Conservation (phyloP, 208 protist species). For the Trichomonas gallinae region DNA sequence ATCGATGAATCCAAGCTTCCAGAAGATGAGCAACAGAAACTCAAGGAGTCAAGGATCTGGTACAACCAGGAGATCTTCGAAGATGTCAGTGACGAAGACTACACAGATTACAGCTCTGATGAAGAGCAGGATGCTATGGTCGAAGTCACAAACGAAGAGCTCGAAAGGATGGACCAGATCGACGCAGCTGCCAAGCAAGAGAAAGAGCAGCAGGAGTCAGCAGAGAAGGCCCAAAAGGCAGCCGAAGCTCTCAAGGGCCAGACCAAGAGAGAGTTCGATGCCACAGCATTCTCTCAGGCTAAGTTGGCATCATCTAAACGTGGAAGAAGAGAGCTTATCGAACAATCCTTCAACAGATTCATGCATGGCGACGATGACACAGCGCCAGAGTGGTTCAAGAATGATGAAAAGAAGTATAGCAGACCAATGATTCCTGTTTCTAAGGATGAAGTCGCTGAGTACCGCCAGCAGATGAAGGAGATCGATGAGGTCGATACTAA, state of each 20-base stretch:
- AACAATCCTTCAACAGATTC: slow-evolving; percentile 37
- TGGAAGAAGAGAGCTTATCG: slow-evolving; percentile 27
- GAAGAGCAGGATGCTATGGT: neutral
- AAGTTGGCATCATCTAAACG: neutral
- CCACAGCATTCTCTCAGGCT: neutral
- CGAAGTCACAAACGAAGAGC: neutral
- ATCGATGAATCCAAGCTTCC: neutral
- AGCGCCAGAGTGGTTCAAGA: slow-evolving; percentile 38
- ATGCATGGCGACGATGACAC: slow-evolving; percentile 23
- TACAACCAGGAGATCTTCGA: neutral
- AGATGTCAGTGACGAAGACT: neutral
- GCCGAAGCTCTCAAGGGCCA: neutral
- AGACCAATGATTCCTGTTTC: slow-evolving; percentile 30
- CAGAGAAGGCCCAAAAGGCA: neutral
- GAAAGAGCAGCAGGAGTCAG: neutral
- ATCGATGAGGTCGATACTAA: slow-evolving; percentile 41
- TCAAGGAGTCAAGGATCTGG: neutral
- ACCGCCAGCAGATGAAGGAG: slow-evolving; percentile 17
- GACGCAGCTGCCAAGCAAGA: neutral
- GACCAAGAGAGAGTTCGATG: neutral
- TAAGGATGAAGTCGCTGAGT: slow-evolving; percentile 33
- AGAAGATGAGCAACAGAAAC: neutral
- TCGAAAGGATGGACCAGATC: neutral
- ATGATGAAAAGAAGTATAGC: slow-evolving; percentile 32
- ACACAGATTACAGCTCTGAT: neutral